Evolutionary conservation across 2,329 filamentous ascomycete genomes (phyloP), one percentile per base, ranked within the genome.

Genomic region (Hirsutella thompsonii): DNA sequence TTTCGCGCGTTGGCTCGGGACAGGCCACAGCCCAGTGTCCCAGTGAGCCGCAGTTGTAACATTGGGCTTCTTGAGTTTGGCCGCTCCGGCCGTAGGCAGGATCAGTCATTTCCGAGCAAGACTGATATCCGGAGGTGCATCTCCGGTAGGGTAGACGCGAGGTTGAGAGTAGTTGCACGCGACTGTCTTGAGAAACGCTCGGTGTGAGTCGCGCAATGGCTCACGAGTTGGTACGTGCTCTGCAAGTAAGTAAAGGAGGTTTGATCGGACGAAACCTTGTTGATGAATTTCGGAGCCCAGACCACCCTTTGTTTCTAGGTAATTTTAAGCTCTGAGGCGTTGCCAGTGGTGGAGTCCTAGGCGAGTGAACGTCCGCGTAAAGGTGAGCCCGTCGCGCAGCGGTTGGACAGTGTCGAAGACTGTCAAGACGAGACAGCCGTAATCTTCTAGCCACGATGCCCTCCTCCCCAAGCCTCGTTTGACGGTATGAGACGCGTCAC

Each of bases 21-120:
- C 72, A 76, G 38, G 68, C 69, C 40, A 73, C 57, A 11, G 68
- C 59, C 61, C 69, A 74, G 51, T 76, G 72, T 4, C 68, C 67
- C 23, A 57, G 55, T 37, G 56, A 53, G 40, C 70, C 69, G 48
- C 72, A 76, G 50, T 74, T 75, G 53, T 73, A 74, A 54, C 72
- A 76, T 46, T 63, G 55, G 38, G 60, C 50, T 43, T 63, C 59
- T 36, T 62, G 57, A 21, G 58, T 44, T 20, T 52, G 58, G 44
- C 54, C 49, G 32, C 44, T 40, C 38, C 57, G 51, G 44, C 51
- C 51, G 41, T 54, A 45, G 38, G 49, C 44, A 40, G 57, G 42
- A 32, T 55, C 52, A 33, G 56, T 39, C 59, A 62, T 62, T 36
- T 50, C 47, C 36, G 28, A n/a, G 35, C 36, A 38, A 33, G 35